These are phyloP conservation scores for Claviceps arundinis DNA, from an alignment of 2,329 filamentous ascomycete species.

Conservation along the genomic window DNA sequence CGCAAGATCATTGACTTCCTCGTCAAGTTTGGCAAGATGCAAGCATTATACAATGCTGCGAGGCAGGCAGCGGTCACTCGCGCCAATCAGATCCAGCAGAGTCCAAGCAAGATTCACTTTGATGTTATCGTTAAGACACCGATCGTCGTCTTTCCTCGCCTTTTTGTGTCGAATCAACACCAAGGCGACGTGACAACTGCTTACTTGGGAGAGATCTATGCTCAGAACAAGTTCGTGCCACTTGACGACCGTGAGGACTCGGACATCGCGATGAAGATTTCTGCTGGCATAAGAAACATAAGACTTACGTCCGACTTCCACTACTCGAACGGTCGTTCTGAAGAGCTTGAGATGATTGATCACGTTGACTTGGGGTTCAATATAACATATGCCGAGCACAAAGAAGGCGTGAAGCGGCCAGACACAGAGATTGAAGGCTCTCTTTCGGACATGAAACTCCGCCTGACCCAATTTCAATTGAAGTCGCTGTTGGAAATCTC, in stretches of 20 bases:
- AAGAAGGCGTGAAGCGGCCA: slow-evolving; percentile 60
- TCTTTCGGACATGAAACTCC: slow-evolving; percentile 87
- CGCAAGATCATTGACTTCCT: slow-evolving; percentile 95
- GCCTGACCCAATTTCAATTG: slow-evolving; percentile 80
- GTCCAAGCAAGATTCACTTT: slow-evolving; percentile 80
- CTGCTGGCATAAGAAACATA: slow-evolving; percentile 83
- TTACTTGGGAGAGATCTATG: slow-evolving; percentile 94
- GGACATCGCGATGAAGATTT: slow-evolving; percentile 75
- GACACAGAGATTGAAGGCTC: slow-evolving; percentile 84
- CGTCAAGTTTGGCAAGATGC: slow-evolving; percentile 99
- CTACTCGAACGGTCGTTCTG: slow-evolving; percentile 56
- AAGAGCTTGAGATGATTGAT: slow-evolving; percentile 93
- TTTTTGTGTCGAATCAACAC: slow-evolving; percentile 54
- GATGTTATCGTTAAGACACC: slow-evolving; percentile 89
- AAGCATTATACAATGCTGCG: slow-evolving; percentile 95
- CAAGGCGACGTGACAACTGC: slow-evolving; percentile 77
- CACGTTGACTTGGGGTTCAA: slow-evolving; percentile 91
- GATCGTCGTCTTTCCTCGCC: slow-evolving; percentile 84
- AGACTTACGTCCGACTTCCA: slow-evolving; percentile 81
- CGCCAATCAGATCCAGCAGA: slow-evolving; percentile 85
- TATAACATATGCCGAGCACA: slow-evolving; percentile 83
- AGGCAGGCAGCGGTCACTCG: slow-evolving; percentile 88
- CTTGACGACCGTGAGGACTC: slow-evolving; percentile 64
- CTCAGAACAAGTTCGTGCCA: slow-evolving; percentile 80
- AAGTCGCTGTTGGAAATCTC: slow-evolving; percentile 82